Evolutionary conservation across 306 rosid genomes (phyloP), one percentile per base, ranked within the genome.

Genomic region (Vachellia pachyceras): DNA sequence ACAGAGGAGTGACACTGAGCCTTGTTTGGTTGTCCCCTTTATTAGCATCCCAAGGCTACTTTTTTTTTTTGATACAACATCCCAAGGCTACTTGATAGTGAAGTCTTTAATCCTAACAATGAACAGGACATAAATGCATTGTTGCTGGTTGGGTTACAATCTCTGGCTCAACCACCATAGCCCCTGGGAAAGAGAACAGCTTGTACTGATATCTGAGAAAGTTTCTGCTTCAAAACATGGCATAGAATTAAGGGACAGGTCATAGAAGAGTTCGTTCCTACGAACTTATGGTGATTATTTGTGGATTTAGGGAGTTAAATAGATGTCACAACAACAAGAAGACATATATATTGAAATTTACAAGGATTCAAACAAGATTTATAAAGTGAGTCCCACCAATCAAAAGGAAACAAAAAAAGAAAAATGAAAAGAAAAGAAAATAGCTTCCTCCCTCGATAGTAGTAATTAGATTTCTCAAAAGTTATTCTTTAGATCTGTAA

Each of bases 21-120:
- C 84, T 22, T 86, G 87, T 86, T 50, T 63, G 22, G 4, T 64
- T 81, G 87, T 80, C 77, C 63, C 80, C 83, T 70, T 70, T 57
- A 76, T 77, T 81, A 77, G 20, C 84, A 45, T 86, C 79, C 79
- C 76, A 29, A 29, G 33, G 33, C 33, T 29, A n/a, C n/a, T n/a
- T n/a, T n/a, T n/a, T n/a, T n/a, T n/a, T n/a, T n/a, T n/a, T n/a
- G n/a, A n/a, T n/a, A n/a, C n/a, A n/a, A n/a, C n/a, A n/a, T n/a
- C n/a, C n/a, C n/a, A 54, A 89, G 81, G 86, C 80, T 76, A 89
- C 72, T 69, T 84, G 69, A 80, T 25, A 23, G 13, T 47, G 20
- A 74, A 66, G 76, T 22, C 82, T 69, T 67, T 33, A 33, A 45
- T 81, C 44, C 79, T 69, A 39, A 29, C 33, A 29, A 73, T 6